Evolutionary conservation across 352 stramenopile genomes (phyloP), one percentile per base, ranked within the genome.

Genomic region (Globisporangium paddicum): DNA sequence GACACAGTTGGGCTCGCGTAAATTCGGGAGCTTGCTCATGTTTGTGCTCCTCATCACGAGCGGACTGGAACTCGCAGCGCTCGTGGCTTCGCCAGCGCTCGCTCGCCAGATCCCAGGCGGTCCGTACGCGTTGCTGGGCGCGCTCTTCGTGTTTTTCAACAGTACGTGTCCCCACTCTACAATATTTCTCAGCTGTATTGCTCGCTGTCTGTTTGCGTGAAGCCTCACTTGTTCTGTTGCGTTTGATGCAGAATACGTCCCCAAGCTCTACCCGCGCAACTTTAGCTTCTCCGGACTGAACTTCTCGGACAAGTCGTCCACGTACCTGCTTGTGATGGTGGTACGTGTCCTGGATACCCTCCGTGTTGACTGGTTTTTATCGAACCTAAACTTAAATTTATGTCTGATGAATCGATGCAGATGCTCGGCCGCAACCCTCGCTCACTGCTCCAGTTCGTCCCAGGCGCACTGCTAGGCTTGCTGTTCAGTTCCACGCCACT

Each of bases 261-360:
- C 86, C 1, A 84, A 87, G 53, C 63, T 95, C 48, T 72, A 88
- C 44, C 83, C 83, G 10, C 75, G 79, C 21, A 73, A 69, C 21
- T 74, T 83, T 47, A 84, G 72, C 51, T 61, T 87, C n/a, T 68
- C 78, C 45, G 77, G 82, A 0, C 53, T 95, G 40, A 67, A 90
- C 59, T 90, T 95, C 38, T 93, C 86, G 25, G 86, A 95, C 60
- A 95, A 95, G 34, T 89, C 82, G 25, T 82, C 62, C 41, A 89
- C 78, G 7, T 91, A 91, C 54, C 47, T 90, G 54, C 67, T 95
- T 40, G 65, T 90, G 21, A 52, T 85, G 8, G 69, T 93, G 79
- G 83, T 95, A 72, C 45, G 79, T 58, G 8, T 42, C 37, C 9
- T 4, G 14, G 18, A 40, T 9, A 0, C n/a, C n/a, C n/a, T 38